These are phyloP conservation scores for Bidens hawaiensis DNA, from an alignment of 140 eudicot genomes.

Conservation along the genomic window DNA sequence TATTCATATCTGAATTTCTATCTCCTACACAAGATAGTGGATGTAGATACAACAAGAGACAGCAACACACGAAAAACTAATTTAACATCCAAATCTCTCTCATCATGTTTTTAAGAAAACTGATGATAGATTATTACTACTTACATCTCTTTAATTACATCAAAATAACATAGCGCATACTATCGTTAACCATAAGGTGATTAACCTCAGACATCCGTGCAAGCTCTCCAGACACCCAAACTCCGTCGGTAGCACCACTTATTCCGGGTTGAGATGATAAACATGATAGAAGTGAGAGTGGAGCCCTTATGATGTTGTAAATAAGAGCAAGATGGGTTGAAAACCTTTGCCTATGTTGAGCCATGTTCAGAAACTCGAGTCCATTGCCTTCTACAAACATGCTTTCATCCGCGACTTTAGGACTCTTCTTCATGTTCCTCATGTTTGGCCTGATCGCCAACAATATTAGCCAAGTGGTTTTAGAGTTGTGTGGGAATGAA, in stretches of 20 bases:
- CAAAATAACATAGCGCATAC: constrained; percentile 63
- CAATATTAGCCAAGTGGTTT: constrained; percentile 11
- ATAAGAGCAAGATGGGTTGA: constrained; percentile 35
- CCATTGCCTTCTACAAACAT: constrained; percentile 40
- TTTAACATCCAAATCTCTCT: not conserved
- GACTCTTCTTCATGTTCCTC: constrained; percentile 42
- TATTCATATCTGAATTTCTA: constrained; percentile 1
- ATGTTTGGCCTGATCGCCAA: not conserved
- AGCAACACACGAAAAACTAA: not conserved
- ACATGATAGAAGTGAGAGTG: constrained; percentile 48
- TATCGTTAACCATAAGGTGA: constrained; percentile 56
- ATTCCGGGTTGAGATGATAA: constrained; percentile 31
- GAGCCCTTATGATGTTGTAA: constrained; percentile 43
- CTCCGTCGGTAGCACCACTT: constrained; percentile 44
- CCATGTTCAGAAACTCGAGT: constrained; percentile 23
- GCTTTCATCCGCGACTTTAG: constrained; percentile 59
- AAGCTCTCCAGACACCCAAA: constrained; percentile 55
- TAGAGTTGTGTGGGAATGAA: constrained; percentile 19
- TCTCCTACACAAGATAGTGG: constrained; percentile 15
- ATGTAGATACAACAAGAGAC: constrained; percentile 9
- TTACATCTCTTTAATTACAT: constrained; percentile 34
- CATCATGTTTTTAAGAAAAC: not conserved
- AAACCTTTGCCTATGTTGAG: constrained; percentile 27
- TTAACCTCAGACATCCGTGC: constrained; percentile 51
- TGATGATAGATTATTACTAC: not conserved